A percentile compares a stretch with the other conserved stretches of the same genome.
These are phyloP conservation scores for Xylaria sp. DNA, from an alignment of 2,329 filamentous ascomycete genomes.

Conservation along the genomic window DNA sequence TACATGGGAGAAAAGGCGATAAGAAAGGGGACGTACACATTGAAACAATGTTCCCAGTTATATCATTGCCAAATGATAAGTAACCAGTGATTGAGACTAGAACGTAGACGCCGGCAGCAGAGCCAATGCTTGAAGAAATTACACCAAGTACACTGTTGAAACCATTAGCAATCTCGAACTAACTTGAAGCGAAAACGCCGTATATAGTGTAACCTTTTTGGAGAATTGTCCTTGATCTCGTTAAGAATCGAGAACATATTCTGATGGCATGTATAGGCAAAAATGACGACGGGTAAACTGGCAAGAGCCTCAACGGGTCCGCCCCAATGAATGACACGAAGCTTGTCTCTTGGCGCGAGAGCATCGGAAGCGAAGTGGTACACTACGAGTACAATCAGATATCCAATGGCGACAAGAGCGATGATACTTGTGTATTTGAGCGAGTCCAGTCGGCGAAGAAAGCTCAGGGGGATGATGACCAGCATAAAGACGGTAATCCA, in stretches of 20 bases:
- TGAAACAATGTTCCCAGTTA: constrained; percentile 91
- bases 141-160: constrained; percentile 77
- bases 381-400: constrained; percentile 90
- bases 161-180: constrained; percentile 31
- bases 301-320: constrained; percentile 82
- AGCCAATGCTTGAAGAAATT: constrained; percentile 84
- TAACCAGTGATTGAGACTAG: constrained; percentile 96
- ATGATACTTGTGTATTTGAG: constrained; percentile 96
- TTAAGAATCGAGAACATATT: constrained; percentile 99
- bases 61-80: constrained; percentile 89
- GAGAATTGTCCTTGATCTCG: constrained; percentile 87
- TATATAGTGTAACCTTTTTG: constrained; percentile 55
- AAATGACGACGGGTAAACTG: constrained; percentile 93
- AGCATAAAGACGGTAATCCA: constrained; percentile 99
- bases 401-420: constrained; percentile 91
- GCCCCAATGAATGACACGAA: constrained; percentile 81
- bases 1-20: not conserved
- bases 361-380: constrained; percentile 90
- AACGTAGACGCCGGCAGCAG: constrained; percentile 86
- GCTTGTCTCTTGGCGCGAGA: constrained; percentile 75
- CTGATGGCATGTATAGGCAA: constrained; percentile 99
- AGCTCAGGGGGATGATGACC: constrained; percentile 92
- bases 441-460: constrained; percentile 89
- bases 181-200: not conserved
- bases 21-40: constrained; percentile 72